phyloP scores from a whole-genome alignment of 495 filamentous ascomycete genomes.

The Talaromyces trachyspermus region DNA sequence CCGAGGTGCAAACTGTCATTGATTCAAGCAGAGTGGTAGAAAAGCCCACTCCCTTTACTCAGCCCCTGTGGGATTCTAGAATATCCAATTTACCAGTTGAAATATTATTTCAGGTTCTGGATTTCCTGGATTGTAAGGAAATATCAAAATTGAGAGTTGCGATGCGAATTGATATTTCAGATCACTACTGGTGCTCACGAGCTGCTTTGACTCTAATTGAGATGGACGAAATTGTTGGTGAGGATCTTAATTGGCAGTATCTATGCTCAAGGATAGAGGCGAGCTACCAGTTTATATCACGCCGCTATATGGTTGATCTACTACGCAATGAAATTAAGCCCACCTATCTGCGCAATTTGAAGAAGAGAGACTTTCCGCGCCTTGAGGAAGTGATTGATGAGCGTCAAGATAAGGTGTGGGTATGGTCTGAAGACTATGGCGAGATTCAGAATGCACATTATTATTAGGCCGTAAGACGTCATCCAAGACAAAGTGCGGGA shows the following conservation, averaged over 20 bases:
- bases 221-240: conserved; percentile 2
- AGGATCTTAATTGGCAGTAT: conserved; percentile 1
- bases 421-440: too few species aligned
- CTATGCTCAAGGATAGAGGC: too few species aligned
- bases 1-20: not conserved
- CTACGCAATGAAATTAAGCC: too few species aligned
- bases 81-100: conserved; percentile 1
- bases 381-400: too few species aligned
- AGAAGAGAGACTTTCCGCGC: too few species aligned
- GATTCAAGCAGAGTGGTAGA: conserved; percentile 1
- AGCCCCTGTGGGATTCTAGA: not conserved
- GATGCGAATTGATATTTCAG: conserved; percentile 1
- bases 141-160: not conserved
- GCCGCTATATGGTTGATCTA: too few species aligned
- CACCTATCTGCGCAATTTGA: too few species aligned
- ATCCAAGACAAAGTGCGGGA: too few species aligned
- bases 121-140: conserved; percentile 3
- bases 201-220: conserved; percentile 1
- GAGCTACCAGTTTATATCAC: too few species aligned
- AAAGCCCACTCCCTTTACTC: not conserved
- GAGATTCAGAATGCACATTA: too few species aligned
- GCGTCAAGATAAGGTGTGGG: too few species aligned
- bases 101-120: conserved; percentile 1
- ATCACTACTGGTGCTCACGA: conserved; percentile 3
- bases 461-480: too few species aligned